Evolutionary conservation across 345 rosid genomes (phyloP).

Genomic region (Ricinus communis): DNA sequence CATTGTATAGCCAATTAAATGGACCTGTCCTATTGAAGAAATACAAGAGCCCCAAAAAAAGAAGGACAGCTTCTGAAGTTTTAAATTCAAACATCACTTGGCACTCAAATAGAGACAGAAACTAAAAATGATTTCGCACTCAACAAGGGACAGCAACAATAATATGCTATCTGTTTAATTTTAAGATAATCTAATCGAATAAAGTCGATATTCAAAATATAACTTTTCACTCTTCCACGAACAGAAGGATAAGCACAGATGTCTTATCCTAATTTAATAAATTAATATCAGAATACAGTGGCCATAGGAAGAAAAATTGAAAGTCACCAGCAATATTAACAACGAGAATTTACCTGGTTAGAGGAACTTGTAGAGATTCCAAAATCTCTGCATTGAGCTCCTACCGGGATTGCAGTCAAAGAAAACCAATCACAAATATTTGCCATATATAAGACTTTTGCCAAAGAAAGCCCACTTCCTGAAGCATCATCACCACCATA

Average conservation of each 20-base stretch:
- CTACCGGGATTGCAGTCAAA: constrained; percentile 64
- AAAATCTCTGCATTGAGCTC: constrained; percentile 74
- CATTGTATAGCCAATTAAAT: too few species aligned
- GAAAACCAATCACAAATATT: constrained; percentile 68
- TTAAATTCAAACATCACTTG: not conserved
- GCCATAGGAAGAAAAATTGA: not conserved
- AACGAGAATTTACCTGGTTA: constrained; percentile 52
- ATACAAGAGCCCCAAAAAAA: constrained; percentile 6
- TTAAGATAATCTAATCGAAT: not conserved
- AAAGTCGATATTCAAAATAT: not conserved
- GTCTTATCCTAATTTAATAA: not conserved
- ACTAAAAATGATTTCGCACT: not conserved
- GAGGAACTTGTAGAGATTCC: constrained; percentile 37
- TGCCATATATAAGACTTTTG: constrained; percentile 65
- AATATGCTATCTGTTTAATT: not conserved
- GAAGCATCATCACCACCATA: constrained; percentile 31
- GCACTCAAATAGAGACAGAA: not conserved
- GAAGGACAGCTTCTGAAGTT: not conserved
- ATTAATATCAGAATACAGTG: not conserved
- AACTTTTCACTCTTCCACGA: not conserved
- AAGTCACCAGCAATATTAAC: not conserved
- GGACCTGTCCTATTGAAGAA: not conserved
- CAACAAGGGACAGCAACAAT: not conserved
- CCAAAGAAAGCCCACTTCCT: constrained; percentile 54
- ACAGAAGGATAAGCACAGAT: not conserved